These are phyloP conservation scores for Meyerozyma carpophila DNA, from an alignment of 1,139 yeast species.

Conservation along the genomic window DNA sequence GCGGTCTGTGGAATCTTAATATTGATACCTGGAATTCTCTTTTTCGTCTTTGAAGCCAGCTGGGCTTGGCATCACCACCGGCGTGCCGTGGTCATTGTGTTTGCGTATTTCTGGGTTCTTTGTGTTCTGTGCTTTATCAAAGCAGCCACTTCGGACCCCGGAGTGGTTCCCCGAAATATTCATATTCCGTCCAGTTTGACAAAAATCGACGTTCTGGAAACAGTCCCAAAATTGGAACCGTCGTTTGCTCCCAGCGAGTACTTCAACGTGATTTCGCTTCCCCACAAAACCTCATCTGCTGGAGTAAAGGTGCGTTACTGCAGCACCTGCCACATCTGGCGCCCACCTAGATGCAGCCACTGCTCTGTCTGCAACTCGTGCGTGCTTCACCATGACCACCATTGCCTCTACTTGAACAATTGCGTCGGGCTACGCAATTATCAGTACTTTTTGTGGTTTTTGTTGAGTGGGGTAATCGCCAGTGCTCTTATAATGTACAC, in stretches of 20 bases:
- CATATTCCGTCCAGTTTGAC: constrained; percentile 41
- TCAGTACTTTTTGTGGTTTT: constrained; percentile 38
- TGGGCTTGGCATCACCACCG: constrained; percentile 57
- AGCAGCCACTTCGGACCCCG: constrained; percentile 66
- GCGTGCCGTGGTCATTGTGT: constrained; percentile 54
- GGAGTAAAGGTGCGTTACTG: constrained; percentile 44
- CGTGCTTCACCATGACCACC: constrained; percentile 39
- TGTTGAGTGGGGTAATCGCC: constrained; percentile 18
- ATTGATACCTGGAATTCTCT: constrained; percentile 46
- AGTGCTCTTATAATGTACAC: constrained; percentile 16
- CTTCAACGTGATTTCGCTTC: constrained; percentile 50
- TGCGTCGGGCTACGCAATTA: constrained; percentile 35
- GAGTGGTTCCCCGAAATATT: constrained; percentile 62
- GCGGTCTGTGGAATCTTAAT: constrained; percentile 29
- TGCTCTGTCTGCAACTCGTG: constrained; percentile 42
- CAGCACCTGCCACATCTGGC: constrained; percentile 43
- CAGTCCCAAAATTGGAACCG: constrained; percentile 10
- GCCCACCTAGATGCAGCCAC: constrained; percentile 42
- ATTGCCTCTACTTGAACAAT: constrained; percentile 34
- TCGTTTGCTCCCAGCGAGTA: constrained; percentile 57
- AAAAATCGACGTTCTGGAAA: constrained; percentile 2
- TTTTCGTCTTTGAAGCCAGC: constrained; percentile 36
- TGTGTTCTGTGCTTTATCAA: constrained; percentile 43
- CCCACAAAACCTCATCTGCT: constrained; percentile 22
- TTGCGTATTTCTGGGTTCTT: constrained; percentile 53